phyloP scores from a whole-genome alignment of 495 filamentous ascomycete species.

The Tricharina praecox region DNA sequence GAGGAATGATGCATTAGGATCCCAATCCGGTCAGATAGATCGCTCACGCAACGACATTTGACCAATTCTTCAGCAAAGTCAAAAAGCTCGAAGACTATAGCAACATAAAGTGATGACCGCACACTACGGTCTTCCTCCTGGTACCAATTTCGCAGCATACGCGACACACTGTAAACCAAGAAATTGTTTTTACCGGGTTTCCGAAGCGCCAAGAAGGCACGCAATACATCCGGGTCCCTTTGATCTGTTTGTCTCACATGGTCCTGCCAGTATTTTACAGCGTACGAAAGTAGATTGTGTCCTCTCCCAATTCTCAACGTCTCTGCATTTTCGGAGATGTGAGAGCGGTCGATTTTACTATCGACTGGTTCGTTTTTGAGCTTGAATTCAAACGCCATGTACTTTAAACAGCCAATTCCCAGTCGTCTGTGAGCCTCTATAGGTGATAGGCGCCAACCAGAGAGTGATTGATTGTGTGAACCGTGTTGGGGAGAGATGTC shows the following conservation, averaged over 20 bases:
- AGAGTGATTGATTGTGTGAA: not conserved
- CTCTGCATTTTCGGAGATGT: not conserved
- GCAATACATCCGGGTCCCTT: not conserved
- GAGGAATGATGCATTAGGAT: too few species aligned
- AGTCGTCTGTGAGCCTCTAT: constrained; percentile 5
- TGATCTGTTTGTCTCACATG: constrained; percentile 7
- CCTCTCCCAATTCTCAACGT: not conserved
- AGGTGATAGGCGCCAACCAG: not conserved
- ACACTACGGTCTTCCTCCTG: too few species aligned
- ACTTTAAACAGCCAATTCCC: constrained; percentile 4
- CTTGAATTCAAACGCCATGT: constrained; percentile 5
- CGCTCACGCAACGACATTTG: too few species aligned
- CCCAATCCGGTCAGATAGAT: too few species aligned
- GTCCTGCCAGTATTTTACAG: constrained; percentile 9
- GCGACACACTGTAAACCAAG: too few species aligned
- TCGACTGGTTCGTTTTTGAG: not conserved
- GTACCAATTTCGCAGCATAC: too few species aligned
- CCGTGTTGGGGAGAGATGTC: not conserved
- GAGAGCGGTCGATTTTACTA: too few species aligned
- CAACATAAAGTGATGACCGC: too few species aligned
- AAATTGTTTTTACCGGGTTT: too few species aligned
- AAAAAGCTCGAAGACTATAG: too few species aligned
- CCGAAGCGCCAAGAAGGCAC: too few species aligned
- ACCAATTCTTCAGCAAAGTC: too few species aligned
- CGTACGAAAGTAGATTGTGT: constrained; percentile 7